Evolutionary conservation across 805 yeast genomes (phyloP).

Genomic region (Jamesozyma gamospora): DNA sequence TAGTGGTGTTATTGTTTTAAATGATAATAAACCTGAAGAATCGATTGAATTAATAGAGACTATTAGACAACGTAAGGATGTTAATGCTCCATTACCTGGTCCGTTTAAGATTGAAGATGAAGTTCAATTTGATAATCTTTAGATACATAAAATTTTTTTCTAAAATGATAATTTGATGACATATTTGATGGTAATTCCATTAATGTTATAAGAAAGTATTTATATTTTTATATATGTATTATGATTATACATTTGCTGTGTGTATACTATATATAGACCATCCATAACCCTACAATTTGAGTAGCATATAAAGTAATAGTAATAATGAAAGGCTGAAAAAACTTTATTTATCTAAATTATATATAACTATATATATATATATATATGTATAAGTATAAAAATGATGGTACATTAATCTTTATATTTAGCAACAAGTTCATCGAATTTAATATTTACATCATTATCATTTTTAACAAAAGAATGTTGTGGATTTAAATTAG

Average conservation of each 20-base stretch:
- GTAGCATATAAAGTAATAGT: neutral
- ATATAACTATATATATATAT: too few species aligned
- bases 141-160: neutral
- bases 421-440: conserved; percentile 57
- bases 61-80: conserved; percentile 63
- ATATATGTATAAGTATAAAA: too few species aligned
- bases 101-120: conserved; percentile 27
- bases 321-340: neutral
- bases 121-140: conserved; percentile 15
- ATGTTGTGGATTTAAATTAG: conserved; percentile 43
- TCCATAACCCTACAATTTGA: neutral
- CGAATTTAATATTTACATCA: conserved; percentile 57
- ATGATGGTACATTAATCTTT: conserved; percentile 6
- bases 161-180: neutral
- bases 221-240: neutral
- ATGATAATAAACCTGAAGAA: conserved; percentile 52
- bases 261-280: neutral
- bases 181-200: neutral
- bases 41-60: conserved; percentile 66
- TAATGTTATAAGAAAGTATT: neutral
- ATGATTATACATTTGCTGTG: neutral
- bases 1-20: conserved; percentile 62
- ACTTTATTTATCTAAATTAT: too few species aligned
- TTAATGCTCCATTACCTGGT: conserved; percentile 51
- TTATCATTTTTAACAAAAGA: conserved; percentile 47